phyloP scores from a whole-genome alignment of 805 yeast genomes.

The Kazachstania viticola region DNA sequence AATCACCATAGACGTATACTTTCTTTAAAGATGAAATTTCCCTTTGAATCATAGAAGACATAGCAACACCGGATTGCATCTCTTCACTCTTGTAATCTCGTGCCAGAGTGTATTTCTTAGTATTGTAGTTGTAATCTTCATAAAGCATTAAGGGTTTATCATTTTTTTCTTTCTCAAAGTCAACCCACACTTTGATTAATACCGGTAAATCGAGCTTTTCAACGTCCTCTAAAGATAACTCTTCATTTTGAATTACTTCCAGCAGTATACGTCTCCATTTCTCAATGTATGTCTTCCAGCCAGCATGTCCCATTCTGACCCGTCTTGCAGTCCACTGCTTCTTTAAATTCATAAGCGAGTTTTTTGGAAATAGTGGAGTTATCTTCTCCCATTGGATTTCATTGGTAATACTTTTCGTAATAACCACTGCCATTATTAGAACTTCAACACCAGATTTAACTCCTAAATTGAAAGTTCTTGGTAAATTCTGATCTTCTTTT shows the following conservation, averaged over 20 bases:
- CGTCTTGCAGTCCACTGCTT: slow-evolving; percentile 54
- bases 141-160: slow-evolving; percentile 10
- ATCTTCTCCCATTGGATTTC: slow-evolving; percentile 60
- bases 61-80: slow-evolving; percentile 34
- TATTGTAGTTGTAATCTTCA: slow-evolving; percentile 37
- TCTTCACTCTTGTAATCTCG: slow-evolving; percentile 21
- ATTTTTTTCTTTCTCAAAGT: slow-evolving; percentile 30
- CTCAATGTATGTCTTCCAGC: slow-evolving; percentile 39
- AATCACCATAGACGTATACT: slow-evolving; percentile 31
- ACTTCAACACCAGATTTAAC: slow-evolving; percentile 38
- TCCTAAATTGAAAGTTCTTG: slow-evolving; percentile 15
- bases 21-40: slow-evolving; percentile 41
- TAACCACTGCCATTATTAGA: slow-evolving; percentile 53
- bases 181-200: slow-evolving; percentile 56
- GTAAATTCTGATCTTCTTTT: not conserved
- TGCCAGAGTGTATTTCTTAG: slow-evolving; percentile 33
- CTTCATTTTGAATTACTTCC: slow-evolving; percentile 45
- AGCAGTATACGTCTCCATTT: slow-evolving; percentile 60
- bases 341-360: slow-evolving; percentile 35
- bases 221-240: slow-evolving; percentile 38
- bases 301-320: slow-evolving; percentile 48
- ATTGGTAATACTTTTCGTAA: slow-evolving; percentile 49
- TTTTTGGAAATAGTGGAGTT: slow-evolving; percentile 33
- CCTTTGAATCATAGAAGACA: slow-evolving; percentile 59
- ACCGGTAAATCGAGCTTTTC: slow-evolving; percentile 38